Evolutionary conservation across 176 grass and related monocot species (phyloP).

Genomic region (Triticum turgidum): DNA sequence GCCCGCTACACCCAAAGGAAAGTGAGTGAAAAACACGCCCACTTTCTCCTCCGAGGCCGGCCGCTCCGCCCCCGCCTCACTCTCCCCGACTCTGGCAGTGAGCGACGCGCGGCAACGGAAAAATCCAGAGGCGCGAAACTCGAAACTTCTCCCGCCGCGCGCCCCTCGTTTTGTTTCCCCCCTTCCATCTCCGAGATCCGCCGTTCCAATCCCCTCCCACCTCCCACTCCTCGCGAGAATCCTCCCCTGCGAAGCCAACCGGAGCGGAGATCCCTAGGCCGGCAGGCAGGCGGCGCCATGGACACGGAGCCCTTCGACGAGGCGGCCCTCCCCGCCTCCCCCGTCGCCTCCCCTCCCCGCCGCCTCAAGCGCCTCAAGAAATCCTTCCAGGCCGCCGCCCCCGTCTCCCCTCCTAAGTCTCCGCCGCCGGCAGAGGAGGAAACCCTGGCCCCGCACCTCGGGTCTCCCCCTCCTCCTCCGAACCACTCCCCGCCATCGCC

Average conservation of each 20-base stretch:
- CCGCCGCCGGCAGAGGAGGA: background rate
- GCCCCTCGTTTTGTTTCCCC: background rate
- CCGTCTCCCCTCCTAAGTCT: background rate
- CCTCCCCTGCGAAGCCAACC: background rate
- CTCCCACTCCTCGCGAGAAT: too few species aligned
- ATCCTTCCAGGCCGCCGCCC: conserved; percentile 8
- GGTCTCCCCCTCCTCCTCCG: conserved; percentile 20
- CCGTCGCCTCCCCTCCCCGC: conserved; percentile 15
- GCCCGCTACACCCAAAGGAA: background rate
- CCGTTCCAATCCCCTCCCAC: background rate
- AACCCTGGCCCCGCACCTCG: background rate
- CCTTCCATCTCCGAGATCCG: background rate
- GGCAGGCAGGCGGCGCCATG: conserved; percentile 26
- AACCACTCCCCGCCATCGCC: background rate
- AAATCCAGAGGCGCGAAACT: background rate
- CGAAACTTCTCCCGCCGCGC: conserved; percentile 41
- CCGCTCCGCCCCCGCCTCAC: too few species aligned
- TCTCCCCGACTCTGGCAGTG: background rate
- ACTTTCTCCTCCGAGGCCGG: background rate
- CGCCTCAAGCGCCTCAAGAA: conserved; percentile 67
- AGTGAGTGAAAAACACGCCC: background rate
- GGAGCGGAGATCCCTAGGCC: background rate
- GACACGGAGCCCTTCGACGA: conserved; percentile 64
- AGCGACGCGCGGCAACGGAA: background rate
- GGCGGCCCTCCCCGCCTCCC: conserved; percentile 23